Evolutionary conservation across 345 rosid genomes (phyloP).

Genomic region (Rhodamnia rubescens): DNA sequence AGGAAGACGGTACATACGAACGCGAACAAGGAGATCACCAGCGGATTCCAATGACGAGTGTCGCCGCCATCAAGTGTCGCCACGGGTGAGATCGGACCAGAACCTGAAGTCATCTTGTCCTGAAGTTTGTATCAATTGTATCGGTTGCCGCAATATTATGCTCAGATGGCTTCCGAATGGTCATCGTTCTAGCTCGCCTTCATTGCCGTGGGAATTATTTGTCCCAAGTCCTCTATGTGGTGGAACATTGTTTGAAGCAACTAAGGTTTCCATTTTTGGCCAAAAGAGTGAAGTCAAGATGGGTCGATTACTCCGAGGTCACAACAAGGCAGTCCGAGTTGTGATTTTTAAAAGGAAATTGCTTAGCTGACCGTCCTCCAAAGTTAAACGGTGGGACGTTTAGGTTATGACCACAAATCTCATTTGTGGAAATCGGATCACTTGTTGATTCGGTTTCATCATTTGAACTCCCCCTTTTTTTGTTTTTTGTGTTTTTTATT

Average conservation of each 20-base stretch:
- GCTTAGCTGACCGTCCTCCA: too few relatives aligned
- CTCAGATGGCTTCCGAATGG: not conserved
- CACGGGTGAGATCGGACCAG: not conserved
- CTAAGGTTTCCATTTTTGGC: not conserved
- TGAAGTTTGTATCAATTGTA: not conserved
- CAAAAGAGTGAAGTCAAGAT: not conserved
- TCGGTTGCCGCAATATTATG: not conserved
- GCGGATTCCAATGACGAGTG: not conserved
- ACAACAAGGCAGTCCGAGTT: not conserved
- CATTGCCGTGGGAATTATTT: not conserved
- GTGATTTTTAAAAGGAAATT: not conserved
- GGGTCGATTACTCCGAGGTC: not conserved
- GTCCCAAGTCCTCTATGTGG: not conserved
- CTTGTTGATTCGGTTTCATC: too few relatives aligned
- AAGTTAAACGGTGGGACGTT: too few relatives aligned
- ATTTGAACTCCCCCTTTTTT: too few relatives aligned
- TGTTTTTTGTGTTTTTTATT: too few relatives aligned
- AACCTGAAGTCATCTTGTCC: not conserved
- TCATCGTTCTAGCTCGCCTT: not conserved
- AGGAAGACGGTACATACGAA: not conserved
- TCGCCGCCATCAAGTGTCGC: not conserved
- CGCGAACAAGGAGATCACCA: constrained; percentile 1
- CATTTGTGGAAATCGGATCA: too few relatives aligned
- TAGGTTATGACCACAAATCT: too few relatives aligned
- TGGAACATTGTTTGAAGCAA: not conserved